These are phyloP conservation scores for Geoglossum cookeanum DNA, from an alignment of 2,329 filamentous ascomycete species.

Conservation along the genomic window DNA sequence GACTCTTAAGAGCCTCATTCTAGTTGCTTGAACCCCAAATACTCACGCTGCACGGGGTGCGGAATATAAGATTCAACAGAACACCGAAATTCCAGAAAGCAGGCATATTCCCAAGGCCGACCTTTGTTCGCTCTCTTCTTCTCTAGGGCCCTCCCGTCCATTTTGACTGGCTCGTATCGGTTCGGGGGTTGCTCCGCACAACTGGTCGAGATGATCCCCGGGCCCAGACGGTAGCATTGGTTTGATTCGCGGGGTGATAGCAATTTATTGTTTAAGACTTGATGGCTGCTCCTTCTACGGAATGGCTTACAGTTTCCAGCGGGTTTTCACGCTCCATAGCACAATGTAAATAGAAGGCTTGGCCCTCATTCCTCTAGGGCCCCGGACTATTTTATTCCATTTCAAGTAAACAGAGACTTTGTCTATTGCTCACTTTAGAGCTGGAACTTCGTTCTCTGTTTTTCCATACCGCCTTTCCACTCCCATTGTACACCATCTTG, in stretches of 20 bases:
- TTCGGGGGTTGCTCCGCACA: not conserved
- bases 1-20: not conserved
- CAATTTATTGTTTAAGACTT: too few relatives aligned
- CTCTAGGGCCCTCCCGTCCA: not conserved
- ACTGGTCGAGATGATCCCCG: too few relatives aligned
- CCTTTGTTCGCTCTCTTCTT: not conserved
- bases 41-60: too few relatives aligned
- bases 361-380: not conserved
- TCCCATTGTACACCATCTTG: conserved; percentile 4
- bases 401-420: not conserved
- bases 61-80: not conserved
- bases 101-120: not conserved
- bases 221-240: too few relatives aligned
- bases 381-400: not conserved
- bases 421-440: not conserved
- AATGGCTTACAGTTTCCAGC: too few relatives aligned
- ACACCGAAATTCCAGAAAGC: not conserved
- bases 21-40: too few relatives aligned
- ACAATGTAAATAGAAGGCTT: not conserved
- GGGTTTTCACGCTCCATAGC: too few relatives aligned
- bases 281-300: too few relatives aligned
- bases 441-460: conserved; percentile 5
- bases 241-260: too few relatives aligned
- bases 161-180: not conserved
- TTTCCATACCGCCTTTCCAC: conserved; percentile 6